A percentile compares a stretch with the other conserved stretches of the same genome.
phyloP scores from a whole-genome alignment of 768 basidiomycete species.

The Leccinellum luteum region DNA sequence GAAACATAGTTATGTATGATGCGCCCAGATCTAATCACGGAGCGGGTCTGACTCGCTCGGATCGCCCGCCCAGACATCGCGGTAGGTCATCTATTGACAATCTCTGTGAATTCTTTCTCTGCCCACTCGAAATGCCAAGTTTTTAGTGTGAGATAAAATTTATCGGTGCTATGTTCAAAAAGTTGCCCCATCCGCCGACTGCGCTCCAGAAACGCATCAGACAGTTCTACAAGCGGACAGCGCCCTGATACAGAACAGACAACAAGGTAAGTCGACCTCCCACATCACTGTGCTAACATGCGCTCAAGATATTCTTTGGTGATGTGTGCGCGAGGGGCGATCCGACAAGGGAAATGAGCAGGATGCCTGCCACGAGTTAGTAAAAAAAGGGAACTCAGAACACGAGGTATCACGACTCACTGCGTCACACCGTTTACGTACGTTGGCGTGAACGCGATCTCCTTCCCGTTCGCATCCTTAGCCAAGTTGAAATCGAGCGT shows the following conservation, averaged over 20 bases:
- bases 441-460: background rate
- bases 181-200: too few relatives aligned
- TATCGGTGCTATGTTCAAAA: too few relatives aligned
- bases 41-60: background rate
- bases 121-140: too few relatives aligned
- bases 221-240: too few relatives aligned
- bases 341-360: slow-evolving; percentile 8
- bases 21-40: background rate
- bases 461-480: background rate
- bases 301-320: slow-evolving; percentile 2
- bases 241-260: too few relatives aligned
- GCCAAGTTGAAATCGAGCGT: background rate
- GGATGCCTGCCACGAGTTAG: background rate
- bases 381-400: background rate
- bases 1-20: background rate
- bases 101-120: too few relatives aligned
- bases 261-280: background rate
- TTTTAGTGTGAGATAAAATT: too few relatives aligned
- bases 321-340: slow-evolving; percentile 6
- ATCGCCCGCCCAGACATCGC: too few relatives aligned
- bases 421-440: background rate
- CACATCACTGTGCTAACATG: background rate
- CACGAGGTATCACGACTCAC: background rate
- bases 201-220: too few relatives aligned
- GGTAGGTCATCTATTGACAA: too few relatives aligned